These are phyloP conservation scores for Rhododendron mucronatum DNA, from an alignment of 148 eudicot genomes.

Conservation along the genomic window DNA sequence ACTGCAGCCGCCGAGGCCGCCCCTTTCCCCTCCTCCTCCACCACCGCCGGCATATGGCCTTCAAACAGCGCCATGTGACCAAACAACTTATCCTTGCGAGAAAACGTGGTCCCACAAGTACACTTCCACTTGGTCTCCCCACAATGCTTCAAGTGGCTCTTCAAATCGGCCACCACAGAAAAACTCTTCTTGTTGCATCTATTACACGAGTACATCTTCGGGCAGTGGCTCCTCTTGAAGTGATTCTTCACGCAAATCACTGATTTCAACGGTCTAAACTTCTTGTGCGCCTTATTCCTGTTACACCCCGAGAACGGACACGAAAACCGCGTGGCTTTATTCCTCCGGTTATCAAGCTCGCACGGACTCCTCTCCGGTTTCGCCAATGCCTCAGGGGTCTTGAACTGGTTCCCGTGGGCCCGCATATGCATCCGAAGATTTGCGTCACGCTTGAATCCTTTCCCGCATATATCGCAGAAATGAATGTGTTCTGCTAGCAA, in stretches of 20 bases:
- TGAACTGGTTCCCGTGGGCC: conserved; percentile 59
- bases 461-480: conserved; percentile 67
- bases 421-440: conserved; percentile 74
- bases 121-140: conserved; percentile 57
- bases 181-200: conserved; percentile 66
- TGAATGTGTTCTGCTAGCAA: conserved; percentile 69
- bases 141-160: conserved; percentile 63
- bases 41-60: conserved; percentile 70
- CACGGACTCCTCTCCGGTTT: conserved; percentile 33
- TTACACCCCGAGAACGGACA: conserved; percentile 69
- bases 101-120: conserved; percentile 64
- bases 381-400: conserved; percentile 49
- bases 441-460: conserved; percentile 68
- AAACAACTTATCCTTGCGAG: conserved; percentile 71
- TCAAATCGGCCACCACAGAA: conserved; percentile 72
- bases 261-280: conserved; percentile 65
- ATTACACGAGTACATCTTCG: conserved; percentile 59
- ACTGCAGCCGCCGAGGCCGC: background rate
- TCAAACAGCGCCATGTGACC: conserved; percentile 70
- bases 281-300: conserved; percentile 46
- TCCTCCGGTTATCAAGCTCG: conserved; percentile 2
- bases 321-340: conserved; percentile 48
- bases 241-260: conserved; percentile 76
- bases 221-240: conserved; percentile 82
- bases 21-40: conserved; percentile 18